A percentile compares a stretch with the other conserved stretches of the same genome.
These are phyloP conservation scores for Hypoxylon sp. DNA, from an alignment of 2,329 filamentous ascomycete species.

Conservation along the genomic window DNA sequence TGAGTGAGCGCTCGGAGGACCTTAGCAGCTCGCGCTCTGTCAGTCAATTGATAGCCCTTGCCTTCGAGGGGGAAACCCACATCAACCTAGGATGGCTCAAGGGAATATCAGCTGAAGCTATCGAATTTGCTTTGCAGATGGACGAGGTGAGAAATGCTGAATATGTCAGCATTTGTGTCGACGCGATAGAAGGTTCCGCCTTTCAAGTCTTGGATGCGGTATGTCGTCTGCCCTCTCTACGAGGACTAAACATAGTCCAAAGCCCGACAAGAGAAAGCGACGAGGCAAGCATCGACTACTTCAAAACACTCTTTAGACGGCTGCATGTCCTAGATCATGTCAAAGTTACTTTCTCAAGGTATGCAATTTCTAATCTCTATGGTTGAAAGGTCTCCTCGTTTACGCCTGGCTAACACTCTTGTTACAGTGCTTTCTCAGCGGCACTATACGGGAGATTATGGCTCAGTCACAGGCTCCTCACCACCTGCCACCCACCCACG, in stretches of 20 bases:
- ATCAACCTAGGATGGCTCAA: background rate
- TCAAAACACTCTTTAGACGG: background rate
- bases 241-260: background rate
- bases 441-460: background rate
- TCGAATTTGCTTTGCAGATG: background rate
- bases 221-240: background rate
- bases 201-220: background rate
- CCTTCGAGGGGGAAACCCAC: background rate
- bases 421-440: background rate
- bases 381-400: too few species aligned
- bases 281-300: background rate
- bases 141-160: background rate
- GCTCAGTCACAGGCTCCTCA: background rate
- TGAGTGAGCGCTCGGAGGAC: background rate
- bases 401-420: too few species aligned
- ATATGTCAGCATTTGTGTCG: background rate
- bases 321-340: background rate
- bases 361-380: too few species aligned
- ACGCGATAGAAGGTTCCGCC: background rate
- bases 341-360: background rate
- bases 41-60: slow-evolving; percentile 1
- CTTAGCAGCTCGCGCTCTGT: background rate
- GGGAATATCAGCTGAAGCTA: background rate
- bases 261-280: background rate
- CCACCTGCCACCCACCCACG: background rate